Base-by-base conservation (phyloP, 345 rosid species). In the Bruguiera sexangula region DNA sequence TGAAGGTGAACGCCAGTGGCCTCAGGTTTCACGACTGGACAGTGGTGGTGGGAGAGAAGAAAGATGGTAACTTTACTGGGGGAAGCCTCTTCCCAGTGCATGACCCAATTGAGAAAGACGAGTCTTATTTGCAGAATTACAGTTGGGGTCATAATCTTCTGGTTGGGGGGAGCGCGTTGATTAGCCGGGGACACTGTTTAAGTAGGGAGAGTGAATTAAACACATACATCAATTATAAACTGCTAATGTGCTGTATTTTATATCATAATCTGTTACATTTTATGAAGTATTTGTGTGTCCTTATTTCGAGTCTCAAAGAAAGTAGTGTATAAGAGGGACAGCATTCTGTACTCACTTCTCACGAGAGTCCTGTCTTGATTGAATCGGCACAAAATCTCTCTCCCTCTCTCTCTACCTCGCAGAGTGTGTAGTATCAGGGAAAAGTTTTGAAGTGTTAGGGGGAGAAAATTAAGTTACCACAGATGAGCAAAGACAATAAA, bases 341-440 rank as follows among this genome's bases (percentile, higher is more conserved):
- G 62, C 48, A 63, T 70, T 73, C 36, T 61, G 66, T 65, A 53
- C 71, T 82, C 80, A 78, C 81, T 65, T 60, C 71, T 82, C 84
- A 77, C 81, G 84, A 70, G 68, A 66, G 81, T 62, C 59, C 7
- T 78, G 82, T 77, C 66, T 68, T 81, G 89, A 77, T 84, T 84
- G 86, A 87, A 83, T 87, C 88, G 79, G 69, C 75, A 76, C 84
- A 77, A 73, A 77, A 73, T 76, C 74, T 64, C 65, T 46, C 58
- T 77, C 72, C 68, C 79, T 36, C 76, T 66, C 71, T 69, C 78
- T 71, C 70, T 34, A 80, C 19, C 67, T 67, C 48, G 50, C 59
- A 5, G 11, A 30, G 62, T 29, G 4, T 4, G 21, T 15, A 7
- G 37, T 9, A 67, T 8, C 37, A 18, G 48, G 6, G 8, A 62